Conservation (phyloP, 164 flowering plant genomes). For the Aristolochia fimbriata region DNA sequence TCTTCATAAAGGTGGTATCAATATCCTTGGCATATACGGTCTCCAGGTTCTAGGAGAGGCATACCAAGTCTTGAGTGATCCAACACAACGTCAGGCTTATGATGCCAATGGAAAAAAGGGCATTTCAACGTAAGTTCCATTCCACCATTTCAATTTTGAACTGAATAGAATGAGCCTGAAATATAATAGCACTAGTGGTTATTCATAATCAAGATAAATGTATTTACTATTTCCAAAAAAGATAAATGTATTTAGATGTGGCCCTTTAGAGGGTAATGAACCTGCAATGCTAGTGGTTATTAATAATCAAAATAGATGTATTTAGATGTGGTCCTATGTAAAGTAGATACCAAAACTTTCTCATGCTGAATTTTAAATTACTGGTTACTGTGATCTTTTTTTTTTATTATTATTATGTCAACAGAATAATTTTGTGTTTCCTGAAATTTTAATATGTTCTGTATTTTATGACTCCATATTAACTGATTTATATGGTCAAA, state of each 20-base stretch:
- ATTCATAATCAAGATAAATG: background rate
- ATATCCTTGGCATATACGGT: background rate
- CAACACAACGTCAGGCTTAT: constrained; percentile 80
- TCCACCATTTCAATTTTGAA: background rate
- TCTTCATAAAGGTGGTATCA: background rate
- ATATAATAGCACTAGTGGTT: background rate
- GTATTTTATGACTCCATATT: background rate
- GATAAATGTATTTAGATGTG: no score
- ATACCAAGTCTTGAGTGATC: constrained; percentile 92
- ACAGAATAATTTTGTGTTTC: background rate
- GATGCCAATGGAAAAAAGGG: constrained; percentile 90
- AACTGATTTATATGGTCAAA: background rate
- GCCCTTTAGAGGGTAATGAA: no score
- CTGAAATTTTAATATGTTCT: background rate
- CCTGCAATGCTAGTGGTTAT: no score
- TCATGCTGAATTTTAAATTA: background rate
- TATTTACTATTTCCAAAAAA: no score
- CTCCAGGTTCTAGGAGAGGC: constrained; percentile 89
- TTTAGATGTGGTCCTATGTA: background rate
- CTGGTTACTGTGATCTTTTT: background rate
- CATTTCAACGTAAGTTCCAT: constrained; percentile 66
- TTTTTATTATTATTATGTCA: background rate
- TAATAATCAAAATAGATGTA: no score
- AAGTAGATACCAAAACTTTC: background rate
- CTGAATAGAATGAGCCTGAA: background rate